Evolutionary conservation across 2,329 filamentous ascomycete species (phyloP).

Genomic region (Cordyceps cicadae): DNA sequence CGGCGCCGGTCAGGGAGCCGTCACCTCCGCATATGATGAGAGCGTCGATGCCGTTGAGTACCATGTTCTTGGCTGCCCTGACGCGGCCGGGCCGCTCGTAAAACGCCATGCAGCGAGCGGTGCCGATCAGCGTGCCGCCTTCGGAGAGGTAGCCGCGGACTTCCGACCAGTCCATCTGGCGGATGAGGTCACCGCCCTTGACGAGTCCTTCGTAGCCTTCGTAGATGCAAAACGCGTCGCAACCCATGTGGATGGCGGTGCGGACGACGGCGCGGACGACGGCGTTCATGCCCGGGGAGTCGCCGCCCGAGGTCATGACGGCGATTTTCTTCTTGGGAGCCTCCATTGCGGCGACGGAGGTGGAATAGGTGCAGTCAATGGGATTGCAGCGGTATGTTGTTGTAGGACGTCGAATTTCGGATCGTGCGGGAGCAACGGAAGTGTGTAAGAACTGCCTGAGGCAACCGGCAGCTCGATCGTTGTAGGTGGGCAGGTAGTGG

Average conservation of each 20-base stretch:
- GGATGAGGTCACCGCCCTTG: constrained; percentile 79
- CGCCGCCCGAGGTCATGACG: constrained; percentile 89
- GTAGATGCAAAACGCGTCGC: constrained; percentile 73
- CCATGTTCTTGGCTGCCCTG: constrained; percentile 86
- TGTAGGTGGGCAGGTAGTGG: no score
- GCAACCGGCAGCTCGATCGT: background rate
- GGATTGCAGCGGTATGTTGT: background rate
- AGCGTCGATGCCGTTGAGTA: constrained; percentile 86
- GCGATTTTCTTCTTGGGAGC: constrained; percentile 61
- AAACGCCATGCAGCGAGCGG: constrained; percentile 86
- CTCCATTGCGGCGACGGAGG: constrained; percentile 16
- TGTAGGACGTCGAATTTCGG: background rate
- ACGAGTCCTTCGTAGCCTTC: constrained; percentile 97
- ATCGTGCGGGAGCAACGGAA: background rate
- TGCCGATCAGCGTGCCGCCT: constrained; percentile 92
- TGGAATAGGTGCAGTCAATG: background rate
- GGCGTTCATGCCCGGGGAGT: constrained; percentile 92
- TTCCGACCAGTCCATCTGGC: constrained; percentile 82
- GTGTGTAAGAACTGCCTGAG: background rate
- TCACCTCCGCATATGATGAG: constrained; percentile 96
- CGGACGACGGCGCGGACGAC: constrained; percentile 85
- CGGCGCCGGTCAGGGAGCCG: constrained; percentile 89
- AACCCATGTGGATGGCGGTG: constrained; percentile 78
- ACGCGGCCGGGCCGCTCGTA: constrained; percentile 80
- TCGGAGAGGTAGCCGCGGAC: constrained; percentile 91